phyloP scores from a whole-genome alignment of 179 eudicot species.

The Beta macrorhiza region DNA sequence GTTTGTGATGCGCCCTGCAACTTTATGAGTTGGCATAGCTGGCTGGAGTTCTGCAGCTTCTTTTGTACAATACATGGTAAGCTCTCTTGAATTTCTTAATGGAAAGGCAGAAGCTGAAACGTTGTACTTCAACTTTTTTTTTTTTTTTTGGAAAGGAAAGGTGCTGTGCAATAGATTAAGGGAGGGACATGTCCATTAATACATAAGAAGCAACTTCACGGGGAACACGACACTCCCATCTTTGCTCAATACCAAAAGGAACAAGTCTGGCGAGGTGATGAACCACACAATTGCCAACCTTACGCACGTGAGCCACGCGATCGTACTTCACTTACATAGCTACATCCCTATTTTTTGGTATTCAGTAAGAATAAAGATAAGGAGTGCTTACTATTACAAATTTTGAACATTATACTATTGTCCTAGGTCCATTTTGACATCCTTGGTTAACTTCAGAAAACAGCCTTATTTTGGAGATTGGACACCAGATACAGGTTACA shows the following conservation, averaged over 20 bases:
- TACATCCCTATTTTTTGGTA: not conserved
- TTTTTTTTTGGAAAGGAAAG: too few relatives aligned
- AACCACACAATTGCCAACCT: too few relatives aligned
- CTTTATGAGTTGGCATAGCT: not conserved
- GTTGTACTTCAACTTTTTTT: too few relatives aligned
- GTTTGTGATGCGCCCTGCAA: not conserved
- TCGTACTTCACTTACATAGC: not conserved
- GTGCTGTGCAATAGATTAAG: too few relatives aligned
- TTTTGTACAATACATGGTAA: not conserved
- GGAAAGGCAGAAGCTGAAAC: not conserved
- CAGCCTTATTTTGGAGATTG: not conserved
- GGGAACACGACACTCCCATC: too few relatives aligned
- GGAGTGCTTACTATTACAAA: not conserved
- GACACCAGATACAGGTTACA: too few relatives aligned
- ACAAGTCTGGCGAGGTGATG: too few relatives aligned
- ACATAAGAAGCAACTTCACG: too few relatives aligned
- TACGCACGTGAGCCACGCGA: too few relatives aligned
- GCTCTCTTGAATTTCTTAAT: not conserved
- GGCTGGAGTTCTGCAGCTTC: not conserved
- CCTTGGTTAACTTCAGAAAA: not conserved
- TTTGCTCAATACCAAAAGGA: too few relatives aligned
- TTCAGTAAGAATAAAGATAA: not conserved
- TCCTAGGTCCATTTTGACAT: not conserved
- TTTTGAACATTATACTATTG: not conserved
- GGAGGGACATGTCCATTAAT: too few relatives aligned